Conservation (phyloP, 768 basidiomycete species). For the Auricularia sp. region DNA sequence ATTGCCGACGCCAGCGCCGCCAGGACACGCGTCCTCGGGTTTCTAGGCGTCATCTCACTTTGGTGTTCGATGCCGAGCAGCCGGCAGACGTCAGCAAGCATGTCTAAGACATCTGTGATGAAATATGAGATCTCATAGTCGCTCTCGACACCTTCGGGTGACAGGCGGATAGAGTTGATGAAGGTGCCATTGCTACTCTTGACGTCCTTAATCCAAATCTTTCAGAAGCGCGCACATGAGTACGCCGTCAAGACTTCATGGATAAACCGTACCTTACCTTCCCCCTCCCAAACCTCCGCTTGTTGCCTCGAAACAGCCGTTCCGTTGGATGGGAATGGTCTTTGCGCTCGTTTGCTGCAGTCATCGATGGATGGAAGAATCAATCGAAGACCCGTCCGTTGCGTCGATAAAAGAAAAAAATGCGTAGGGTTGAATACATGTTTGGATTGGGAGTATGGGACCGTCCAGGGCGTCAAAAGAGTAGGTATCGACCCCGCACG, state of each 20-base stretch:
- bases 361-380: neutral
- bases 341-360: slow-evolving; percentile 78
- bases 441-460: no score
- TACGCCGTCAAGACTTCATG: neutral
- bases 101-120: no score
- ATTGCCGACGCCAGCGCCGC: no score
- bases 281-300: slow-evolving; percentile 39
- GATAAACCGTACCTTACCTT: slow-evolving; percentile 26
- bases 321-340: slow-evolving; percentile 80
- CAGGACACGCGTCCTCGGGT: no score
- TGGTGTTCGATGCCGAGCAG: no score
- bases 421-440: no score
- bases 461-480: no score
- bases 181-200: slow-evolving; percentile 83
- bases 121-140: slow-evolving; percentile 26
- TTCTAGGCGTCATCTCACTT: no score
- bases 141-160: slow-evolving; percentile 79
- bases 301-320: slow-evolving; percentile 74
- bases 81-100: no score
- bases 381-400: no score
- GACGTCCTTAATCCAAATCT: slow-evolving; percentile 98
- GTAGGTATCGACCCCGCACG: no score
- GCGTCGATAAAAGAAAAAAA: no score
- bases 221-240: neutral
- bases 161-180: slow-evolving; percentile 90